Percentiles rank a stretch among this genome's conserved stretches.
These are phyloP conservation scores for Beauveria sp. DNA, from an alignment of 2,329 filamentous ascomycete species.

Conservation along the genomic window DNA sequence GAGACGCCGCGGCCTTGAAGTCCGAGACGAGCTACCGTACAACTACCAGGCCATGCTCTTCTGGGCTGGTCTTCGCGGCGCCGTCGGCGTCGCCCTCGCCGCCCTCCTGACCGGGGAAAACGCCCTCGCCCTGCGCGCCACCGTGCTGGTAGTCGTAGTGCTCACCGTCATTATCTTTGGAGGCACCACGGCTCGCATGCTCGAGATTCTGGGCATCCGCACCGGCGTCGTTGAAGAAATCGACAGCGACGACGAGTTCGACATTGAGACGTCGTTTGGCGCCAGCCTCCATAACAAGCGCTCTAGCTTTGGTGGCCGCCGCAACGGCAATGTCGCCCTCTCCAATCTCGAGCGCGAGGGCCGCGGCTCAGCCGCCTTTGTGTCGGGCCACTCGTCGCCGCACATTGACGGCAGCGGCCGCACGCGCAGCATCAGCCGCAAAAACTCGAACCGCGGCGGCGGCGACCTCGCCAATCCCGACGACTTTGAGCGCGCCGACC, in stretches of 20 bases:
- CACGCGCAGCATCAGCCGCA: constrained; percentile 44
- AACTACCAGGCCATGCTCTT: constrained; percentile 99
- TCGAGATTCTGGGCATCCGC: constrained; percentile 93
- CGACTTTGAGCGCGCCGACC: constrained; percentile 48
- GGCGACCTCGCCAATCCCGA: constrained; percentile 24
- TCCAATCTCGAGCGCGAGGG: constrained; percentile 37
- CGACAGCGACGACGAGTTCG: constrained; percentile 96
- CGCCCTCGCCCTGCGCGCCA: constrained; percentile 76
- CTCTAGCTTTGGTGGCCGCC: constrained; percentile 65
- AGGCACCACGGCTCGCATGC: constrained; percentile 92
- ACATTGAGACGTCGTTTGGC: constrained; percentile 68
- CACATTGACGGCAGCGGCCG: constrained; percentile 29
- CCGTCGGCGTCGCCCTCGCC: constrained; percentile 89
- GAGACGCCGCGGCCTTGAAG: constrained; percentile 62
- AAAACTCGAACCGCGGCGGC: constrained; percentile 29
- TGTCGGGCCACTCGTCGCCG: constrained; percentile 46
- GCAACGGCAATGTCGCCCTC: constrained; percentile 53
- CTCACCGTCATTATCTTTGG: constrained; percentile 98
- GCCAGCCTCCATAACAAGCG: constrained; percentile 74
- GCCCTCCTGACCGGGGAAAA: constrained; percentile 80
- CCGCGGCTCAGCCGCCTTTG: constrained; percentile 37
- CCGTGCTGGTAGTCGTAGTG: constrained; percentile 94
- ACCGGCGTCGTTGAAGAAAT: constrained; percentile 96
- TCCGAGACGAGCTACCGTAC: constrained; percentile 81
- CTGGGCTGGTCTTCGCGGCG: constrained; percentile 92